These are phyloP conservation scores for Pichia cabralensis DNA, from an alignment of 805 yeast species.

Conservation along the genomic window DNA sequence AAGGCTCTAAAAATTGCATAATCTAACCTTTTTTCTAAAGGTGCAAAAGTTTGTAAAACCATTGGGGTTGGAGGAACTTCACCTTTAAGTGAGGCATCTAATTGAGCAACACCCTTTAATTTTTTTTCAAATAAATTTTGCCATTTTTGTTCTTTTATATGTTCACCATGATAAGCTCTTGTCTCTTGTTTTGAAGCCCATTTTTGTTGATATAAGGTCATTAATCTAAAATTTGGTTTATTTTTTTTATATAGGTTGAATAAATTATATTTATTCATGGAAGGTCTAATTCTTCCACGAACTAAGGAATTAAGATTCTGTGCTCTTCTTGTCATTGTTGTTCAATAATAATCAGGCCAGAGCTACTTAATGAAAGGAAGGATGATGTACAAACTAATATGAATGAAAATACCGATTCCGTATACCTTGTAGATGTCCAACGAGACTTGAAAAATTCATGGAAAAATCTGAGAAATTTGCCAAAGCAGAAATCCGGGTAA, in stretches of 20 bases:
- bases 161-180: constrained; percentile 93
- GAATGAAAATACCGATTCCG: no score
- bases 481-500: no score
- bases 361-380: no score
- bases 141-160: constrained; percentile 76
- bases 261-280: constrained; percentile 85
- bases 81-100: constrained; percentile 71
- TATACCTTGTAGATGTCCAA: no score
- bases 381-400: no score
- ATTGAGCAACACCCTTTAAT: constrained; percentile 77
- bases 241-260: constrained; percentile 79
- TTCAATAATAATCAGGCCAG: no score
- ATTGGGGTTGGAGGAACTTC: constrained; percentile 58
- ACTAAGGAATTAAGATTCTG: constrained; percentile 23
- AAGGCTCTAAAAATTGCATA: constrained; percentile 83
- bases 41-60: constrained; percentile 80
- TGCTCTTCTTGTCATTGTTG: constrained; percentile 24
- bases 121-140: constrained; percentile 59
- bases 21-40: constrained; percentile 81
- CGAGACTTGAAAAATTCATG: no score
- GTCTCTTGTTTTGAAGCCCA: constrained; percentile 89
- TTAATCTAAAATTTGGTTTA: constrained; percentile 38
- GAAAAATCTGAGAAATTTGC: no score
- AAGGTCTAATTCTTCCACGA: constrained; percentile 56
- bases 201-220: constrained; percentile 82